Evolutionary conservation across 1,284 basidiomycete species (phyloP).

Genomic region (Phellopilus nigrolimitatus): DNA sequence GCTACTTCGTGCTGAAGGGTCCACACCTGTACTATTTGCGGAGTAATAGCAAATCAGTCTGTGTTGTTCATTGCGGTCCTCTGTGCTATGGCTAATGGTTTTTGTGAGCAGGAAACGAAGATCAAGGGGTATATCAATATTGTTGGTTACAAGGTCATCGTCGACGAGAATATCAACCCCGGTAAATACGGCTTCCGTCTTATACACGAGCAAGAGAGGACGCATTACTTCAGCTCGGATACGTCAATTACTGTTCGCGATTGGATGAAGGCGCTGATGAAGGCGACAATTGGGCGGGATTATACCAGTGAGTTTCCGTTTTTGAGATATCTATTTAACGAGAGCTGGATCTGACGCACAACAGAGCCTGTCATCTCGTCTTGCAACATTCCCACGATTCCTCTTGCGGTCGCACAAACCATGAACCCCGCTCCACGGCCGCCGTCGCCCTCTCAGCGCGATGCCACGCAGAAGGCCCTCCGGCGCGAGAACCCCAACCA

Average conservation of each 20-base stretch:
- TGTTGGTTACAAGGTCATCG: constrained; percentile 87
- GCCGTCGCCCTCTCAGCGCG: constrained; percentile 85
- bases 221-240: constrained; percentile 89
- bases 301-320: constrained; percentile 64
- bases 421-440: constrained; percentile 95
- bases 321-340: not conserved
- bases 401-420: constrained; percentile 89
- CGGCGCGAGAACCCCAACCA: constrained; percentile 87
- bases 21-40: constrained; percentile 83
- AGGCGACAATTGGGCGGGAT: constrained; percentile 93
- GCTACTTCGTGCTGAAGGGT: constrained; percentile 95
- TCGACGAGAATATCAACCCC: constrained; percentile 89
- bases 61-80: constrained; percentile 28
- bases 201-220: constrained; percentile 83
- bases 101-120: constrained; percentile 65
- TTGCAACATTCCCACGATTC: constrained; percentile 96
- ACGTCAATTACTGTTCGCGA: constrained; percentile 82
- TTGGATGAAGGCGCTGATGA: constrained; percentile 99
- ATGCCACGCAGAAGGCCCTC: constrained; percentile 84
- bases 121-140: constrained; percentile 97
- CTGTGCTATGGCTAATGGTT: not conserved
- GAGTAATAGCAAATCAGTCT: constrained; percentile 62
- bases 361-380: constrained; percentile 92
- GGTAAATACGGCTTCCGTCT: constrained; percentile 96
- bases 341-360: not conserved